Conservation (phyloP, 2,329 filamentous ascomycete genomes). For the Juglanconis juglandina region DNA sequence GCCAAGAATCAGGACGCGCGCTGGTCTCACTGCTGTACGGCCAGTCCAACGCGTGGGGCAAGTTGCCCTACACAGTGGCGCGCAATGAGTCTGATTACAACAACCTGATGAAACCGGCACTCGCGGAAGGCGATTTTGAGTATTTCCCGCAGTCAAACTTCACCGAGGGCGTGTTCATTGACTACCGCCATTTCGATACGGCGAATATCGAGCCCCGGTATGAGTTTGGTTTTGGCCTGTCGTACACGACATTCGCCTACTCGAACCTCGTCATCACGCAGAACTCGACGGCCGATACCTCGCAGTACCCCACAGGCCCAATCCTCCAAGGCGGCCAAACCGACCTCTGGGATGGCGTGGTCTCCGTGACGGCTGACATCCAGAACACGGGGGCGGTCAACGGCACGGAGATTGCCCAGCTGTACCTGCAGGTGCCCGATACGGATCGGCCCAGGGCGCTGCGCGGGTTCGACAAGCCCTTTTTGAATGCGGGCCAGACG, state of each 20-base stretch:
- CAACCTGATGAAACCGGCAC: slow-evolving; percentile 35
- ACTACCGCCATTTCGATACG: slow-evolving; percentile 54
- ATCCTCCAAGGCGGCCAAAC: slow-evolving; percentile 41
- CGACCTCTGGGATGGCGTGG: slow-evolving; percentile 47
- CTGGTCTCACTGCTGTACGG: slow-evolving; percentile 57
- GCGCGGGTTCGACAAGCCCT: slow-evolving; percentile 63
- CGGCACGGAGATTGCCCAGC: slow-evolving; percentile 45
- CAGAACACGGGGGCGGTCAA: slow-evolving; percentile 39
- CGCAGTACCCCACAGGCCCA: slow-evolving; percentile 36
- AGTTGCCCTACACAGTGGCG: slow-evolving; percentile 61
- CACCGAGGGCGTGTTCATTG: slow-evolving; percentile 47
- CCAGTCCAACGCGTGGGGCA: slow-evolving; percentile 52
- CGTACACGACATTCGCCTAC: slow-evolving; percentile 53
- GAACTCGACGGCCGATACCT: slow-evolving; percentile 25
- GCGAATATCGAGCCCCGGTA: slow-evolving; percentile 46
- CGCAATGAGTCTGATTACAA: slow-evolving; percentile 55
- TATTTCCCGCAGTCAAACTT: slow-evolving; percentile 52
- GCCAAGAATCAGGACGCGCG: slow-evolving; percentile 58
- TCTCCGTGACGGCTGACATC: slow-evolving; percentile 35
- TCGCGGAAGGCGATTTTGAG: slow-evolving; percentile 48
- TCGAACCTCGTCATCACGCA: slow-evolving; percentile 37
- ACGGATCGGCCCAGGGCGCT: slow-evolving; percentile 53
- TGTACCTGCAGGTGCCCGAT: slow-evolving; percentile 45
- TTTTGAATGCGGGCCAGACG: slow-evolving; percentile 42
- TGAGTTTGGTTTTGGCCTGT: slow-evolving; percentile 55